A percentile compares a stretch with the other conserved stretches of the same genome.
Conservation (phyloP, 2,329 filamentous ascomycete genomes). For the Nemania bipapillata region DNA sequence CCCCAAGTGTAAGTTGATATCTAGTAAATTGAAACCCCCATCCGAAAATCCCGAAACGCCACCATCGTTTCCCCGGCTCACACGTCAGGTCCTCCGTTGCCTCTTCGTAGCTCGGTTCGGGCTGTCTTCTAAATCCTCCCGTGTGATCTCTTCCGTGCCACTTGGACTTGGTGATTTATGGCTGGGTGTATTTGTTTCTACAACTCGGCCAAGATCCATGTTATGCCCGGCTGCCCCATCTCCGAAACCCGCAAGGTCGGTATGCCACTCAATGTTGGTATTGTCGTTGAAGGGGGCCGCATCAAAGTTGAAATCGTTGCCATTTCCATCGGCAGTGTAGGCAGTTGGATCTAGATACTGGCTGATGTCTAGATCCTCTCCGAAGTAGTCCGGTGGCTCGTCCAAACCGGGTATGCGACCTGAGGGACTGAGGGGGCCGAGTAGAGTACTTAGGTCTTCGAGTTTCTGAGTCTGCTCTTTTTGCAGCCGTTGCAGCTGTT, state of each 20-base stretch:
- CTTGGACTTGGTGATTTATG: slow-evolving; percentile 59
- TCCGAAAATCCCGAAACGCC: slow-evolving; percentile 31
- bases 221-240: slow-evolving; percentile 26
- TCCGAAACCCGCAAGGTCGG: slow-evolving; percentile 44
- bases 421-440: slow-evolving; percentile 83
- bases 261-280: slow-evolving; percentile 44
- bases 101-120: slow-evolving; percentile 50
- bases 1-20: slow-evolving; percentile 25
- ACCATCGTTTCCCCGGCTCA: slow-evolving; percentile 1
- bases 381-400: slow-evolving; percentile 56
- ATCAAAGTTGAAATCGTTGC: slow-evolving; percentile 60
- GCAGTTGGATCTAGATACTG: slow-evolving; percentile 60
- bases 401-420: slow-evolving; percentile 79
- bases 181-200: slow-evolving; percentile 50
- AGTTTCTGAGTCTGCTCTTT: slow-evolving; percentile 81
- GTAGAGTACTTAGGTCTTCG: slow-evolving; percentile 75
- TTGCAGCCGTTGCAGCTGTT: slow-evolving; percentile 80
- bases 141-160: slow-evolving; percentile 63
- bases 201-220: slow-evolving; percentile 39
- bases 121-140: slow-evolving; percentile 56
- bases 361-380: slow-evolving; percentile 62
- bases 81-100: slow-evolving; percentile 47
- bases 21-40: slow-evolving; percentile 22
- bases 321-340: slow-evolving; percentile 42
- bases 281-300: slow-evolving; percentile 42